Percentiles rank a stretch among this genome's conserved stretches.
Conservation (phyloP, 805 yeast genomes). For the Blastobotrys chiropterorum region DNA sequence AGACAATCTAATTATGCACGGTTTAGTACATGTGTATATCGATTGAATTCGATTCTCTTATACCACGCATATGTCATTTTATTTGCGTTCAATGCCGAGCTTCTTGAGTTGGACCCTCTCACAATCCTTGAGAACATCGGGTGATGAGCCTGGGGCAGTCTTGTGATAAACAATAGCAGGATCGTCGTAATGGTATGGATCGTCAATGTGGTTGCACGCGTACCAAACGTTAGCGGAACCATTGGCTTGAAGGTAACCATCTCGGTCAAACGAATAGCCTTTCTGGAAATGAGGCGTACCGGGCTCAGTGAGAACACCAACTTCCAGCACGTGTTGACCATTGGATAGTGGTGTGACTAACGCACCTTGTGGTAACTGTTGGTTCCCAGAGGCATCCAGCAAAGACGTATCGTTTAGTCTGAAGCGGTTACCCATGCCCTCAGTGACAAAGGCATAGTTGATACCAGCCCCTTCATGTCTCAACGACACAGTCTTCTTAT, state of each 20-base stretch:
- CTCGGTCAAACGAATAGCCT: not conserved
- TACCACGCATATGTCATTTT: not conserved
- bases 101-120: not conserved
- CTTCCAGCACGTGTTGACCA: not conserved
- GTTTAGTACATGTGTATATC: too few species aligned
- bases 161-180: not conserved
- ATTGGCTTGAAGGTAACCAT: not conserved
- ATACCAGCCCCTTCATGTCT: conserved; percentile 4
- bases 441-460: conserved; percentile 2
- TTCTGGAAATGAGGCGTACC: not conserved
- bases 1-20: too few species aligned
- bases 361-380: not conserved
- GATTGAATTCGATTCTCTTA: too few species aligned
- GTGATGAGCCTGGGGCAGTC: not conserved
- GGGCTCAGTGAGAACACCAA: not conserved
- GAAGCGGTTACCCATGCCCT: not conserved
- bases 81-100: not conserved
- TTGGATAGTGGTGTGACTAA: not conserved
- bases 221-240: not conserved
- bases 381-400: not conserved
- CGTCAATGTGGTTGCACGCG: not conserved
- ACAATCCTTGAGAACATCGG: not conserved
- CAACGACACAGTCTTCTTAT: not conserved
- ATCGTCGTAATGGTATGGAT: conserved; percentile 1
- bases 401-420: not conserved